Evolutionary conservation across 2,329 filamentous ascomycete species (phyloP), one percentile per base, ranked within the genome.

Genomic region (Botrytis fabae): DNA sequence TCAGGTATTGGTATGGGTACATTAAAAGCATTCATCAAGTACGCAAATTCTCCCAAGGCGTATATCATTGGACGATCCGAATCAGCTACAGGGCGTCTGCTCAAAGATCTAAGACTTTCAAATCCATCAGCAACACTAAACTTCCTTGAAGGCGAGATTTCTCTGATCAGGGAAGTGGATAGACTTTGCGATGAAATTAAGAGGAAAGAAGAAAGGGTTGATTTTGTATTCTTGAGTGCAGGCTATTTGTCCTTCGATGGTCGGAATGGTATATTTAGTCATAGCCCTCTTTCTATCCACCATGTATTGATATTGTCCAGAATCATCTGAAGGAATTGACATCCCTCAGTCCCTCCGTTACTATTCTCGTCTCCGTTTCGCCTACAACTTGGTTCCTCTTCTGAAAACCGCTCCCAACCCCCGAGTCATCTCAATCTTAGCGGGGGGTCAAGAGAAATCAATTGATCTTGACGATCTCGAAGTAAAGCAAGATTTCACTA

Each of bases 361-460:
- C 80, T 91, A 91, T 80, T 83, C 86, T 1, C 88, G 89, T 20
- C 83, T 87, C 71, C 86, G 87, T 62, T 87, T 91, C 77, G 82
- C 86, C 25, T 75, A 84, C 73, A 87, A 89, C 69, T 84, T 92
- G 0, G 84, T 91, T 16, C 89, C 89, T 0, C 83, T 87, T 0
- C 83, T 92, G 0, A 84, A 85, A 0, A 74, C 81, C 0, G 76
- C 80, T 2, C 80, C 88, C 6, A 73, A 73, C 4, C 84, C 86
- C 0, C 85, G 88, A 14, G 87, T 90, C 14, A 84, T 90, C 44
- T 85, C 82, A 28, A 85, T 90, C 25, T 80, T 87, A 0, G 85
- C 84, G 0, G 88, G 83, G 7, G 85, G 86, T 25, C 82, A 84
- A 57, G 89, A 90, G 81, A 84, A 84, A 6, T 80, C 88, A 10